phyloP scores from a whole-genome alignment of 2,329 filamentous ascomycete genomes.

The Graphilbum fragrans region DNA sequence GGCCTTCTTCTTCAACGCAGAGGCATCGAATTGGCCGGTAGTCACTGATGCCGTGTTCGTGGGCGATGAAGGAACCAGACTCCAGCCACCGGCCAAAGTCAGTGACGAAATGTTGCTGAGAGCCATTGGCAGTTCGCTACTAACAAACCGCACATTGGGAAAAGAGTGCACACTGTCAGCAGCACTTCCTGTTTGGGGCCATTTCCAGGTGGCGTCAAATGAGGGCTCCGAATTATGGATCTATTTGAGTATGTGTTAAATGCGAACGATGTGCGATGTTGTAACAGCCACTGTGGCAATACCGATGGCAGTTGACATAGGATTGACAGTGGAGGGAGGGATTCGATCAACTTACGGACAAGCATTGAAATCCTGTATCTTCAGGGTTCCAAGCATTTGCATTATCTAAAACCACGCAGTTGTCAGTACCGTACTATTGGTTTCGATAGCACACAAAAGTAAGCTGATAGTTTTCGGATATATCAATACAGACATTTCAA shows the following conservation, averaged over 20 bases:
- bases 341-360: not conserved
- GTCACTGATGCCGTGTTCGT: not conserved
- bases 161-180: conserved; percentile 1
- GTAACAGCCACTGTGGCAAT: too few relatives aligned
- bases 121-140: not conserved
- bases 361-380: conserved; percentile 2
- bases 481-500: too few relatives aligned
- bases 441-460: too few relatives aligned
- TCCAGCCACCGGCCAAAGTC: not conserved
- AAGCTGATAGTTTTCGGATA: too few relatives aligned
- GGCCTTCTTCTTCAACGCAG: not conserved
- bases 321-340: too few relatives aligned
- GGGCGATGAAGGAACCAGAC: not conserved
- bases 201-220: conserved; percentile 3
- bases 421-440: too few relatives aligned
- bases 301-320: too few relatives aligned
- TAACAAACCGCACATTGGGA: not conserved
- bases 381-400: conserved; percentile 2
- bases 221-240: conserved; percentile 1
- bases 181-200: not conserved
- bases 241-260: too few relatives aligned
- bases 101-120: not conserved
- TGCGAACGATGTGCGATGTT: not conserved
- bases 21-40: not conserved
- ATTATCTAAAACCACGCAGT: conserved; percentile 1